Conservation (phyloP, 2,329 filamentous ascomycete species). For the Nothopassalora personata region DNA sequence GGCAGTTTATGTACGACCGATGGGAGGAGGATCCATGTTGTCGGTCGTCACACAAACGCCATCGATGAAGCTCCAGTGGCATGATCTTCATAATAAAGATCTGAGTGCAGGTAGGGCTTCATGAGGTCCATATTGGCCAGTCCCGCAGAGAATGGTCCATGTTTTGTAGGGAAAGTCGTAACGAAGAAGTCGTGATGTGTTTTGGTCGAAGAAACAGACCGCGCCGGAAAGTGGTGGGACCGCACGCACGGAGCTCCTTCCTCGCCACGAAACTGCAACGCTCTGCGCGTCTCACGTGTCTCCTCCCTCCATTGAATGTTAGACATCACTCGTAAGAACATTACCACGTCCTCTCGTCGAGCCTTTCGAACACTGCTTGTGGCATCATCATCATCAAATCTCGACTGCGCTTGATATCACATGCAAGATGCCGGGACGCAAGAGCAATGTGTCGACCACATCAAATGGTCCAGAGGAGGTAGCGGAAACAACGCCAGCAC, state of each 20-base stretch:
- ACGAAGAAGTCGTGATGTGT: background rate
- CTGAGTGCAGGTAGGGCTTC: no score
- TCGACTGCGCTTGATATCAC: background rate
- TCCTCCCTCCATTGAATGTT: background rate
- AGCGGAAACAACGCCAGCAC: conserved; percentile 25
- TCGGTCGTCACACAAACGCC: background rate
- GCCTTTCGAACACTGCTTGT: background rate
- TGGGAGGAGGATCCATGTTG: background rate
- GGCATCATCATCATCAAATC: background rate
- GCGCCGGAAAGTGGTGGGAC: background rate
- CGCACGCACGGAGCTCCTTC: background rate
- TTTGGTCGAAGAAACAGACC: background rate
- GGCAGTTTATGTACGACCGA: background rate
- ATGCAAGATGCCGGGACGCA: conserved; percentile 41
- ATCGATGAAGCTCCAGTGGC: background rate
- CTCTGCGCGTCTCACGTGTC: conserved; percentile 7
- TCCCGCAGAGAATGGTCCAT: no score
- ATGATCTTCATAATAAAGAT: background rate
- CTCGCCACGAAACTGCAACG: background rate
- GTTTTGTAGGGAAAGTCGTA: background rate
- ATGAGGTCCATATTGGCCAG: no score
- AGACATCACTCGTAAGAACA: background rate
- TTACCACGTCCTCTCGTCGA: background rate
- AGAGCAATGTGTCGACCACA: conserved; percentile 41
- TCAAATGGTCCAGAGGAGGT: conserved; percentile 37